Evolutionary conservation across 163 green algal species (phyloP).

Genomic region (Smithsoniella earleae): DNA sequence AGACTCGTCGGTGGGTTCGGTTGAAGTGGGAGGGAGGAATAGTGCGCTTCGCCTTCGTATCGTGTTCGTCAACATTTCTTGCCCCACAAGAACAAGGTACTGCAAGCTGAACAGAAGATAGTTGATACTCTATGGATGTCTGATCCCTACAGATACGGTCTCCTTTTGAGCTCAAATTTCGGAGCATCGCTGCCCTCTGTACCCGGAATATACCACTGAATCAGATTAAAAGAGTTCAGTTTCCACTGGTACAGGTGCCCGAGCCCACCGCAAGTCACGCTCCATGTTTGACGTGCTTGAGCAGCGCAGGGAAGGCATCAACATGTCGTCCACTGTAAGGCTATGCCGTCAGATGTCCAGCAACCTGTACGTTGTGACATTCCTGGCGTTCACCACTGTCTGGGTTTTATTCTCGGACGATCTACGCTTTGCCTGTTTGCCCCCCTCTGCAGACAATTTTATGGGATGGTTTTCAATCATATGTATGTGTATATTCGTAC

Average conservation of each 20-base stretch:
- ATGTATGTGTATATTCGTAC: conserved; percentile 47
- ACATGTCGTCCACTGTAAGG: neutral
- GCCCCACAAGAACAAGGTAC: no score
- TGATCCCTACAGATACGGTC: no score
- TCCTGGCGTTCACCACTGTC: conserved; percentile 50
- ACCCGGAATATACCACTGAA: no score
- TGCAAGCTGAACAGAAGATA: no score
- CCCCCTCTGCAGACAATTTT: conserved; percentile 48
- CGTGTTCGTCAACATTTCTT: no score
- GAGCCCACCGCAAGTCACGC: neutral
- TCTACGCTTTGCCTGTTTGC: conserved; percentile 57
- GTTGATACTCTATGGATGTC: no score
- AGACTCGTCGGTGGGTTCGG: neutral
- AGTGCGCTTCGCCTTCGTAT: no score
- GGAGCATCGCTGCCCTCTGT: no score
- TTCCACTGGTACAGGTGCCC: neutral
- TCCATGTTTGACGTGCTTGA: conserved; percentile 30
- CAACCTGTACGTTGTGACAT: neutral
- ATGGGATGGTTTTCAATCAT: conserved; percentile 56
- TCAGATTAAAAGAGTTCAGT: no score
- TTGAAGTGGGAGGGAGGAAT: no score
- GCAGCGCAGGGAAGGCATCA: neutral
- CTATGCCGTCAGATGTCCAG: neutral
- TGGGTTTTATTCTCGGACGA: conserved; percentile 77
- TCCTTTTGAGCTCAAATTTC: no score